Evolutionary conservation across 176 grass and related monocot genomes (phyloP).

Genomic region (Chrysopogon serrulatus): DNA sequence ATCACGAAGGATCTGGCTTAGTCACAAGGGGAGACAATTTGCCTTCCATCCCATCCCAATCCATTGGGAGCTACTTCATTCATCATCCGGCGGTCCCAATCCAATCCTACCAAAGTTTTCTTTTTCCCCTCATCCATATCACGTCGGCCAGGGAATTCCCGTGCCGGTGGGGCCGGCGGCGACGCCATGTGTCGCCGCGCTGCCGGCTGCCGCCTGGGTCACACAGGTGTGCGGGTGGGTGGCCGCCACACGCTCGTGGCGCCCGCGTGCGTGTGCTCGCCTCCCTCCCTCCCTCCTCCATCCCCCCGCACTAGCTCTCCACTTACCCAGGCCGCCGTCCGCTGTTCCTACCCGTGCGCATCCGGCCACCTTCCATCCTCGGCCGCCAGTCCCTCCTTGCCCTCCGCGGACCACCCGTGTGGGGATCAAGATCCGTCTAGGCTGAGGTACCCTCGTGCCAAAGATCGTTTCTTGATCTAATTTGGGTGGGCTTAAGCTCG

Average conservation of each 20-base stretch:
- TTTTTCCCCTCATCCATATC: background rate
- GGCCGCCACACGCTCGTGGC: conserved; percentile 50
- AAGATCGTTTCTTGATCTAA: conserved; percentile 26
- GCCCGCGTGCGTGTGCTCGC: conserved; percentile 34
- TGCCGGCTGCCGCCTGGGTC: conserved; percentile 26
- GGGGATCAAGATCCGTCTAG: conserved; percentile 20
- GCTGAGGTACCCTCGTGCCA: background rate
- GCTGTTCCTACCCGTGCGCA: background rate
- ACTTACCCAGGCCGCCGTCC: background rate
- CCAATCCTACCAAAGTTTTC: background rate
- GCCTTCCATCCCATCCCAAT: background rate
- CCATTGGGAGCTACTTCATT: background rate
- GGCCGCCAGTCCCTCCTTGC: background rate
- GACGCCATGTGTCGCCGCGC: conserved; percentile 38
- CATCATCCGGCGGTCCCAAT: background rate
- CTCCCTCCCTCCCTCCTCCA: background rate
- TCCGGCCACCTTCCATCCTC: background rate
- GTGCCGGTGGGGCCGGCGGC: conserved; percentile 33
- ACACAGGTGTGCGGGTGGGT: conserved; percentile 41
- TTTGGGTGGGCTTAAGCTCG: background rate
- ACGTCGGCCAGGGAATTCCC: background rate
- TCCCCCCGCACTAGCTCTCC: background rate
- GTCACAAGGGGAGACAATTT: background rate
- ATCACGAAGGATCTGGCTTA: background rate
- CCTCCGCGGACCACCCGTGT: background rate